Percentiles rank a stretch among this genome's conserved stretches.
These are phyloP conservation scores for Phytopythium kandeliae DNA, from an alignment of 352 stramenopile genomes.

Conservation along the genomic window DNA sequence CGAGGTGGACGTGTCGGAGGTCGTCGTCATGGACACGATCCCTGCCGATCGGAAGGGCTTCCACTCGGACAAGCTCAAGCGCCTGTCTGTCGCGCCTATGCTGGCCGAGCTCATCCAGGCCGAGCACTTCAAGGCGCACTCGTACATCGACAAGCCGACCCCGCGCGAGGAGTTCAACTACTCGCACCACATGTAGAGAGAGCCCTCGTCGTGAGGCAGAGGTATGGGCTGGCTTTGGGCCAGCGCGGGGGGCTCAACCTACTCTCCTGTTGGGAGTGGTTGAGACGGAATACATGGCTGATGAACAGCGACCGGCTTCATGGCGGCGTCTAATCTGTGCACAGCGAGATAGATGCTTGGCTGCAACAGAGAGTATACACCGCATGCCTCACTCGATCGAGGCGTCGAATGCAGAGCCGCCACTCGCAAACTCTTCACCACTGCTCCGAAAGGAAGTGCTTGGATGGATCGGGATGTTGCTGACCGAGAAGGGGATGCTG, in stretches of 20 bases:
- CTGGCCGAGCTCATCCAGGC: conserved; percentile 88
- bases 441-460: conserved; percentile 5
- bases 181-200: conserved; percentile 70
- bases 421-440: conserved; percentile 8
- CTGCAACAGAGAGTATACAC: not conserved
- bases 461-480: conserved; percentile 61
- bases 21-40: conserved; percentile 91
- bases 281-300: not conserved
- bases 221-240: no score
- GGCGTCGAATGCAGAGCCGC: not conserved
- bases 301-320: not conserved
- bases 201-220: not conserved
- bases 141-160: conserved; percentile 85
- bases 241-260: no score
- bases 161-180: conserved; percentile 84
- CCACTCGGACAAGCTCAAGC: conserved; percentile 85
- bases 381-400: not conserved
- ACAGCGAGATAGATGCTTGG: not conserved
- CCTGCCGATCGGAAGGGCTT: conserved; percentile 44
- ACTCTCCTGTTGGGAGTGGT: not conserved
- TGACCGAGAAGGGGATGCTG: conserved; percentile 63
- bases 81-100: conserved; percentile 82
- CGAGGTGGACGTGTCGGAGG: conserved; percentile 70
- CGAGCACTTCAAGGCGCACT: conserved; percentile 89
- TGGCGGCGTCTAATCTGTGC: not conserved